Conservation (phyloP, 768 basidiomycete genomes). For the Asterophora parasitica region DNA sequence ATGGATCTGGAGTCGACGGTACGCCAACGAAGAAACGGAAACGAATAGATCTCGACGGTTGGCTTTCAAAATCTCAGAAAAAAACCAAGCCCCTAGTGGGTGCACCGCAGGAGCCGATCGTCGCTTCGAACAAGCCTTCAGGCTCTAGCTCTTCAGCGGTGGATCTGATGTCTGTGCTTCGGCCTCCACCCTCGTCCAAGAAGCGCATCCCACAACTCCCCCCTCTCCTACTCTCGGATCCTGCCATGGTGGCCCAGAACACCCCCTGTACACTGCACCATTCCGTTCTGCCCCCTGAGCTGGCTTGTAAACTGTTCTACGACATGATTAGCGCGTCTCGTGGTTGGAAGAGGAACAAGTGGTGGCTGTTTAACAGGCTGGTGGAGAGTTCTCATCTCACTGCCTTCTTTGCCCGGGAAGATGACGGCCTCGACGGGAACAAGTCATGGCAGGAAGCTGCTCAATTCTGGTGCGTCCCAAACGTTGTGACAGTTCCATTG, state of each 20-base stretch:
- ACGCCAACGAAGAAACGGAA: slow-evolving; percentile 45
- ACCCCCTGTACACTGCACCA: slow-evolving; percentile 74
- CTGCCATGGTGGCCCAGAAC: slow-evolving; percentile 60
- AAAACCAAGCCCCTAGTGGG: not conserved
- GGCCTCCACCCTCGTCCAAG: slow-evolving; percentile 38
- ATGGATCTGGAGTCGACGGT: slow-evolving; percentile 8
- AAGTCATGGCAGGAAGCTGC: slow-evolving; percentile 68
- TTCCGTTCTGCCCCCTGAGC: slow-evolving; percentile 64
- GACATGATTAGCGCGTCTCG: slow-evolving; percentile 59
- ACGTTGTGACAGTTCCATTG: not conserved
- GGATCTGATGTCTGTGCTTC: slow-evolving; percentile 55
- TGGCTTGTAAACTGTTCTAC: slow-evolving; percentile 74
- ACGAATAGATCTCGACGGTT: slow-evolving; percentile 43
- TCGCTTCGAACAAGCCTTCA: not conserved
- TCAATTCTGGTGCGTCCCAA: slow-evolving; percentile 56
- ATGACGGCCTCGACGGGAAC: slow-evolving; percentile 37
- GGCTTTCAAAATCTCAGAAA: slow-evolving; percentile 36
- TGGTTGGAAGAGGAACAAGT: slow-evolving; percentile 68
- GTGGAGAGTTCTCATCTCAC: slow-evolving; percentile 86
- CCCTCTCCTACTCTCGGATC: slow-evolving; percentile 61
- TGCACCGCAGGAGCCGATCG: not conserved
- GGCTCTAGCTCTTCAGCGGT: slow-evolving; percentile 15
- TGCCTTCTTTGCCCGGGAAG: slow-evolving; percentile 63
- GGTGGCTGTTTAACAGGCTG: slow-evolving; percentile 80
- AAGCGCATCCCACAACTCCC: slow-evolving; percentile 38